A percentile compares a stretch with the other conserved stretches of the same genome.
Conservation (phyloP, 495 filamentous ascomycete genomes). For the Glonium stellatum region DNA sequence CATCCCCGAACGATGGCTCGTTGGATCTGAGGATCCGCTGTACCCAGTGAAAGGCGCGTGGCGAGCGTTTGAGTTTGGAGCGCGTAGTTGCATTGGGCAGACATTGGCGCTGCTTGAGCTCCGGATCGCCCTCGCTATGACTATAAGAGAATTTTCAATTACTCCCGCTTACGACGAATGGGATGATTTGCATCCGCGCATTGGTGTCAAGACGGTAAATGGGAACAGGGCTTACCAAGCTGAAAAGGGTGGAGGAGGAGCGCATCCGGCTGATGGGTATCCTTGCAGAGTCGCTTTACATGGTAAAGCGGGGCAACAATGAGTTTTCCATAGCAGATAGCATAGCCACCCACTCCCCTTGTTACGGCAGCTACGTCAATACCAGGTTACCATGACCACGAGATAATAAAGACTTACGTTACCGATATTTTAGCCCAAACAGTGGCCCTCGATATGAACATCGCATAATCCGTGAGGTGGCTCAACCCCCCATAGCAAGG, state of each 20-base stretch:
- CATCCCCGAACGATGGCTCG: conserved; percentile 24
- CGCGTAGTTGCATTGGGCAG: conserved; percentile 50
- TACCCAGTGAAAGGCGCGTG: conserved; percentile 13
- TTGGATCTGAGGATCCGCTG: conserved; percentile 2
- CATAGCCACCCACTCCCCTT: too few species aligned
- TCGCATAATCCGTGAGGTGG: too few species aligned
- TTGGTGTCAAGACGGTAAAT: conserved; percentile 2
- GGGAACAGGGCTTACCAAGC: conserved; percentile 22
- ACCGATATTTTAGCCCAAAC: too few species aligned
- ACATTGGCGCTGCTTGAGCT: conserved; percentile 30
- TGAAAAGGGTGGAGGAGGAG: conserved; percentile 13
- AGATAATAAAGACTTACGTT: too few species aligned
- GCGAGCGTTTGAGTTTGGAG: conserved; percentile 35
- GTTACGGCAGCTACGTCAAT: too few species aligned
- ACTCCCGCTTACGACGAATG: conserved; percentile 26
- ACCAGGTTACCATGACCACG: too few species aligned
- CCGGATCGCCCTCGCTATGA: conserved; percentile 42
- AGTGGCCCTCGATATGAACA: too few species aligned
- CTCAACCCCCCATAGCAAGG: too few species aligned
- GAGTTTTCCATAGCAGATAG: too few species aligned
- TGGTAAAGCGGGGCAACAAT: too few species aligned
- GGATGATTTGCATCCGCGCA: conserved; percentile 2
- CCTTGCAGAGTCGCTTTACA: conserved; percentile 10
- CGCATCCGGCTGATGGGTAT: conserved; percentile 17
- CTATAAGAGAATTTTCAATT: conserved; percentile 43